Percentiles rank a stretch among this genome's conserved stretches.
These are phyloP conservation scores for Tillandsia fasciculata DNA, from an alignment of 176 grass and related monocot species.

Conservation along the genomic window DNA sequence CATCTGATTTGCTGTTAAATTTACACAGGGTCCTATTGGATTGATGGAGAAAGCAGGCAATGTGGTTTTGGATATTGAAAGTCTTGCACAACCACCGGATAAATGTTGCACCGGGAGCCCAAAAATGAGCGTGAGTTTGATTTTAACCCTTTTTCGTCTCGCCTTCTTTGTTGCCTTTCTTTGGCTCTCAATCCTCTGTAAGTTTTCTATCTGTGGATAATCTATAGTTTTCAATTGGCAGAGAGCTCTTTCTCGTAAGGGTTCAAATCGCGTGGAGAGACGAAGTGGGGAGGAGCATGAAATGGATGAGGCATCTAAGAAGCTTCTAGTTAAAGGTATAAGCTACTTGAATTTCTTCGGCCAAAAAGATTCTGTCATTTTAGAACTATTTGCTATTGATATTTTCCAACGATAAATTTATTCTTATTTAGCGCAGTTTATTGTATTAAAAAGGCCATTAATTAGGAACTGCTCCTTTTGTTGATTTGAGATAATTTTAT, in stretches of 20 bases:
- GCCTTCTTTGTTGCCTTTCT: neutral
- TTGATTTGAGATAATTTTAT: neutral
- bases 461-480: neutral
- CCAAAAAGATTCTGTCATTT: neutral
- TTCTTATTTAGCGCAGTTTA: neutral
- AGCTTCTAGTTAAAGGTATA: constrained; percentile 73
- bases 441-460: neutral
- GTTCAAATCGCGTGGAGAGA: constrained; percentile 59
- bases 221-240: constrained; percentile 18
- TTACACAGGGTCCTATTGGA: constrained; percentile 29
- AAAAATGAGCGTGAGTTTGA: constrained; percentile 50
- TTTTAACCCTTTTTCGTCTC: neutral
- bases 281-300: constrained; percentile 53
- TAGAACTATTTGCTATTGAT: neutral
- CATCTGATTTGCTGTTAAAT: constrained; percentile 2
- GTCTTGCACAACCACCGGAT: constrained; percentile 49
- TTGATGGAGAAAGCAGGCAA: constrained; percentile 58
- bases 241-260: constrained; percentile 83
- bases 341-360: neutral
- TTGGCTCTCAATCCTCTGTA: neutral
- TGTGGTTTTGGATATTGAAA: constrained; percentile 77
- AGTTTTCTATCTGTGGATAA: neutral
- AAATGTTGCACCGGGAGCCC: constrained; percentile 90
- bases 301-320: constrained; percentile 49
- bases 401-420: neutral